A percentile compares a stretch with the other conserved stretches of the same genome.
These are phyloP conservation scores for Penicillium verrucosum DNA, from an alignment of 2,329 filamentous ascomycete genomes.

Conservation along the genomic window DNA sequence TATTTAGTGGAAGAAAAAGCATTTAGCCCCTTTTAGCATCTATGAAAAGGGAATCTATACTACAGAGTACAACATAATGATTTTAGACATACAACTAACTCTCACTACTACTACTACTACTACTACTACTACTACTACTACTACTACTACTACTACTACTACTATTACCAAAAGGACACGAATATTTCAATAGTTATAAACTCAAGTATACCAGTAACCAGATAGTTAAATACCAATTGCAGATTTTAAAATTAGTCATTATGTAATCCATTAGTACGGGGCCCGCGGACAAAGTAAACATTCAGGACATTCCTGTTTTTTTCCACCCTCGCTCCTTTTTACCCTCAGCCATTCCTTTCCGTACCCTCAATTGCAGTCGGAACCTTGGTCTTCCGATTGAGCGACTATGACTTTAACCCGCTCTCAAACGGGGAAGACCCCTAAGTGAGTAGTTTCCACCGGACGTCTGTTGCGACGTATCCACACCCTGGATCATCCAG, in stretches of 20 bases:
- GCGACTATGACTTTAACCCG: slow-evolving; percentile 47
- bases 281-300: slow-evolving; percentile 16
- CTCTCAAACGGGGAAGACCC: slow-evolving; percentile 52
- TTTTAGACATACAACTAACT: background rate
- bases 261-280: slow-evolving; percentile 5
- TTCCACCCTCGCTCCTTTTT: slow-evolving; percentile 9
- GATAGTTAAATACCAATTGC: too few relatives aligned
- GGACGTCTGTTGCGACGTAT: slow-evolving; percentile 14
- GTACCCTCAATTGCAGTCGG: slow-evolving; percentile 14
- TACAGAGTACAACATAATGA: background rate
- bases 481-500: slow-evolving; percentile 7
- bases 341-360: background rate
- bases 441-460: slow-evolving; percentile 43
- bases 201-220: background rate
- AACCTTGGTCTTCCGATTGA: slow-evolving; percentile 16
- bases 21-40: background rate
- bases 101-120: background rate
- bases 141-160: too few relatives aligned
- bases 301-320: slow-evolving; percentile 10
- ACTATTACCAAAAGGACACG: background rate
- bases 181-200: background rate
- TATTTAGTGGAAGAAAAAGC: background rate
- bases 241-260: background rate
- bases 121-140: background rate
- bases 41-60: background rate